A percentile compares a stretch with the other conserved stretches of the same genome.
Conservation (phyloP, 805 yeast species). For the Candida qinlingensis region DNA sequence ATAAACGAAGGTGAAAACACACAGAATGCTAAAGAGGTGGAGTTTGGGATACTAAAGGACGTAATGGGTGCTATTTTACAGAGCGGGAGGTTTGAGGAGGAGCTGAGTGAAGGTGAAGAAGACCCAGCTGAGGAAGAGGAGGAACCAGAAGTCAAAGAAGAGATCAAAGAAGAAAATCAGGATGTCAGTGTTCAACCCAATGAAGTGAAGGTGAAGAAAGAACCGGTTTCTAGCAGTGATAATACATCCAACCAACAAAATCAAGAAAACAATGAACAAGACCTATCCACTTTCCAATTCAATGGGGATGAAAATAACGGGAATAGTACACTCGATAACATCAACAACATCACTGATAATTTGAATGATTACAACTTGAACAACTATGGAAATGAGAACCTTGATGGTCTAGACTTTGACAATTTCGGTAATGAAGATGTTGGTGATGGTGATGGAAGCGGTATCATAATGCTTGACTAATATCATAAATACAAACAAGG, state of each 20-base stretch:
- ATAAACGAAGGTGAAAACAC: background rate
- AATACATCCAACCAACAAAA: background rate
- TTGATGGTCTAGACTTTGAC: conserved; percentile 13
- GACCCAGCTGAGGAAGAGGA: conserved; percentile 7
- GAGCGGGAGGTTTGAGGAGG: conserved; percentile 9
- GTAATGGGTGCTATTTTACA: conserved; percentile 9
- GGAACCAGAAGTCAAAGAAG: background rate
- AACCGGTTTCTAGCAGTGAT: background rate
- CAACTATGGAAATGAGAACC: conserved; percentile 7
- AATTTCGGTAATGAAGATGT: conserved; percentile 8
- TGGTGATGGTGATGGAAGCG: conserved; percentile 5
- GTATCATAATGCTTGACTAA: conserved; percentile 11
- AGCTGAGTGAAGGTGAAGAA: conserved; percentile 8
- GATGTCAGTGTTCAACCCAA: background rate
- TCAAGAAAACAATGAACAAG: background rate
- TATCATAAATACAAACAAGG: background rate
- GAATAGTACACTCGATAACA: conserved; percentile 5
- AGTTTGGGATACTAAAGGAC: conserved; percentile 5
- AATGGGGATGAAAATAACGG: background rate
- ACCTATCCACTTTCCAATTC: background rate
- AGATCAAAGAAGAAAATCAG: conserved; percentile 1
- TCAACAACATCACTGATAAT: conserved; percentile 3
- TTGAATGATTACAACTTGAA: conserved; percentile 6
- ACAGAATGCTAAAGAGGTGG: background rate
- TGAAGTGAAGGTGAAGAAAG: background rate